Base-by-base conservation (phyloP, 371 early-diverging fungal genomes). In the Mycotypha africana region DNA sequence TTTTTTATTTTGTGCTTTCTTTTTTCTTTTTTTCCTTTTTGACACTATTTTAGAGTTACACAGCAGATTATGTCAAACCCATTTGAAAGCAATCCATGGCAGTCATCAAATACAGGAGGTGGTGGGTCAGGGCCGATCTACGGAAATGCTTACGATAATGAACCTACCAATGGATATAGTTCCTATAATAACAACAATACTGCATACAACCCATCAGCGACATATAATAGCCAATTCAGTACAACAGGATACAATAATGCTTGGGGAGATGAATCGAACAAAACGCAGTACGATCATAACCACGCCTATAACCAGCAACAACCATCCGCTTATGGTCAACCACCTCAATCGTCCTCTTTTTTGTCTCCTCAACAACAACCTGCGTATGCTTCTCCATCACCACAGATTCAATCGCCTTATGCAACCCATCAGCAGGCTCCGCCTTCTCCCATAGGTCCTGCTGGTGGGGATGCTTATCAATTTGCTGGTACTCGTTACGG, bases 401-500 rank as follows among this genome's bases (percentile, higher is more conserved):
- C 49, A 16, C 14, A 16, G 31, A 33, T 32, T 16, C 26, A 21
- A 30, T 35, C 35, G 3, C 28, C 32, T 25, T 37, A 41, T 24
- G 37, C 21, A 14, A 25, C 7, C 15, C 34, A 33, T n/a, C 5
- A 5, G 15, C 9, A 5, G 9, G 10, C 34, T 6, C 12, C 8
- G 30, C 8, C 35, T 16, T 4, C 22, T 26, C 41, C 36, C n/a
- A 34, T 38, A 5, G 9, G 25, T n/a, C 42, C 39, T 31, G 11
- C 16, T 2, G 15, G 34, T 16, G 38, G 45, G 10, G 40, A 53
- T 17, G 62, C 62, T 10, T 62, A 62, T 37, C 53, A 53, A 43
- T 62, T 38, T 32, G 23, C 54, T 25, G 62, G 62, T 9, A 62
- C 62, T 1, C 37, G 45, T 12, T 62, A 57, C 22, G 62, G 58